Evolutionary conservation across 495 filamentous ascomycete genomes (phyloP), one percentile per base, ranked within the genome.

Genomic region (Staphylotrichum tortipilum): DNA sequence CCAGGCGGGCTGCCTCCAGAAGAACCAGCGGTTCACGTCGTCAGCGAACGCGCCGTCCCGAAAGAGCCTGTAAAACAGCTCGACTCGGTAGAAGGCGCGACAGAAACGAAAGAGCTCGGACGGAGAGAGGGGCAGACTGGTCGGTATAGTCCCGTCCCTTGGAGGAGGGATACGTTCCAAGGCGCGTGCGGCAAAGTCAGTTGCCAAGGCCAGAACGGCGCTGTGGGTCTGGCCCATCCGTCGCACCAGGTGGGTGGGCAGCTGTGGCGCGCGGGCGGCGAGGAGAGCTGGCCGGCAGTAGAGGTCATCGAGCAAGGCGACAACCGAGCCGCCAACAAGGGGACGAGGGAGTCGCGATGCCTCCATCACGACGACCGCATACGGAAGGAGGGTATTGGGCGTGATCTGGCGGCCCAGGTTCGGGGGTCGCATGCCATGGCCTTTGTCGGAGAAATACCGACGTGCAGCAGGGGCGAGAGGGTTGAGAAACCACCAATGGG

Each of bases 61-160:
- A 29, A 15, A 17, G 39, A 42, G 39, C 17, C 14, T 17, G 11
- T 42, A 17, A 29, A 9, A 28, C 23, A 42, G 17, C 3, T 42
- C 39, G 23, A 44, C 41, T 19, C 41, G 41, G n/a, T 44, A 44
- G 26, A 44, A 44, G 41, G 24, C 26, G 41, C 28, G 41, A 31
- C 28, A 21, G 9, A 44, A 44, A 17, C 26, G 28, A 44, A 44
- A 44, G 26, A 31, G 41, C 41, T 44, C 41, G n/a, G 41, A 7
- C 15, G 26, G 41, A 4, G 28, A 44, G 26, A 44, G 41, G 30
- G 41, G 26, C 21, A 21, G 26, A 31, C 4, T 31, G 15, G 41
- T 14, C 4, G 17, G 8, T 1, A 29, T 23, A 17, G 11, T n/a
- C 9, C 37, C 14, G 15, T 15, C 41, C 3, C 26, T 44, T 31